Evolutionary conservation across 176 grass and related monocot genomes (phyloP).

Genomic region (Thalia dealbata): DNA sequence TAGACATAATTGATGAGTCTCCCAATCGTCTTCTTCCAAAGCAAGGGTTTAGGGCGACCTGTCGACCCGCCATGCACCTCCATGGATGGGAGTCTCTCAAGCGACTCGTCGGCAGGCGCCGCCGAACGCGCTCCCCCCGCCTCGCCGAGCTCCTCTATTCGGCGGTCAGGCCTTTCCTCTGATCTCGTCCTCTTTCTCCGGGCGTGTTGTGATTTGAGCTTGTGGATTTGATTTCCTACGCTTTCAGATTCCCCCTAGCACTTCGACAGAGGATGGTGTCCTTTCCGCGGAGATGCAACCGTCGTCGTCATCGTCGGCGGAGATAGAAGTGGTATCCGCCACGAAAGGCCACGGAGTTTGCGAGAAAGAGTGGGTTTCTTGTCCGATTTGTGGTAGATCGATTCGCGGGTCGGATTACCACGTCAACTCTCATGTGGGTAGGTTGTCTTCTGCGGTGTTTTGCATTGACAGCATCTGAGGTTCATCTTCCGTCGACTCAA

Average conservation of each 20-base stretch:
- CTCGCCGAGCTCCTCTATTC: slow-evolving; percentile 20
- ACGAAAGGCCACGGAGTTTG: background rate
- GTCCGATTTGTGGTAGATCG: slow-evolving; percentile 62
- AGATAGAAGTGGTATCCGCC: background rate
- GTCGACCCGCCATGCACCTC: slow-evolving; percentile 8
- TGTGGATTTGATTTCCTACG: slow-evolving; percentile 7
- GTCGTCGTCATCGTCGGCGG: background rate
- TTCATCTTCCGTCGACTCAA: background rate
- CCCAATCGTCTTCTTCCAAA: slow-evolving; percentile 6
- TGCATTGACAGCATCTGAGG: background rate
- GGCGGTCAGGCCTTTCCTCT: background rate
- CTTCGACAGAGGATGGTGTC: background rate
- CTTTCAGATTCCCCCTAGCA: background rate
- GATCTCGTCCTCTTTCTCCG: background rate
- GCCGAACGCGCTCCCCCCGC: slow-evolving; percentile 25
- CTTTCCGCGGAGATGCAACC: background rate
- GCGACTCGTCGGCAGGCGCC: slow-evolving; percentile 70
- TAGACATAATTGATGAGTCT: background rate
- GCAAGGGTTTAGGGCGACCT: background rate
- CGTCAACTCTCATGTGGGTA: slow-evolving; percentile 73
- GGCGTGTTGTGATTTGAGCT: background rate
- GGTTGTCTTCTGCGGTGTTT: background rate
- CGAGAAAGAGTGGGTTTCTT: slow-evolving; percentile 42
- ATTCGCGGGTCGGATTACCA: slow-evolving; percentile 53
- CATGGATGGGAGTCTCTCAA: slow-evolving; percentile 53